These are phyloP conservation scores for Rosa rugosa DNA, from an alignment of 306 rosid species.

Conservation along the genomic window DNA sequence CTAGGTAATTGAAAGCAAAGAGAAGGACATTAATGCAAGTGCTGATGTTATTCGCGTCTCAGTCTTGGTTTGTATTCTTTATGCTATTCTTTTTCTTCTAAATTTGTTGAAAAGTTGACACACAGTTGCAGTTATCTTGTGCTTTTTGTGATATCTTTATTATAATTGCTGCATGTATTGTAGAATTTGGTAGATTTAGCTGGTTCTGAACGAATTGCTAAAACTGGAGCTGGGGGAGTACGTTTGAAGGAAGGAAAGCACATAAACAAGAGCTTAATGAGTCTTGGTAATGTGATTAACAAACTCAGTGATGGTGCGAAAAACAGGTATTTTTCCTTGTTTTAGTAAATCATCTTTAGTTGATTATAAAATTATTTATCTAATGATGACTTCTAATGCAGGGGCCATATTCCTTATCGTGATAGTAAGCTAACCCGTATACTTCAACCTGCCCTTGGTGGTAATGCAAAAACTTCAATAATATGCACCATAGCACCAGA, in stretches of 20 bases:
- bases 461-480: slow-evolving; percentile 96
- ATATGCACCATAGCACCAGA: slow-evolving; percentile 95
- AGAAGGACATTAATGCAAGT: slow-evolving; percentile 53
- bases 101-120: slow-evolving; percentile 9
- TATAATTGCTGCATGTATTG: background rate
- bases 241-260: slow-evolving; percentile 95
- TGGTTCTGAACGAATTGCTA: slow-evolving; percentile 96
- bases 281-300: slow-evolving; percentile 91
- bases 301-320: slow-evolving; percentile 87
- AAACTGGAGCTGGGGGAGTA: slow-evolving; percentile 93
- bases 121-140: background rate
- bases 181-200: slow-evolving; percentile 95
- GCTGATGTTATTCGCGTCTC: slow-evolving; percentile 85
- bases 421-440: slow-evolving; percentile 97
- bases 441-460: slow-evolving; percentile 99
- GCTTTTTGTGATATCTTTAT: background rate
- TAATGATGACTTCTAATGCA: slow-evolving; percentile 25
- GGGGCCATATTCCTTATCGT: slow-evolving; percentile 95
- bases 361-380: background rate
- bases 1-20: slow-evolving; percentile 94
- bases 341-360: slow-evolving; percentile 4
- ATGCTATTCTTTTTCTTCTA: slow-evolving; percentile 5
- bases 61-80: slow-evolving; percentile 70
- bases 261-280: slow-evolving; percentile 95
- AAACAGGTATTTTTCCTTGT: slow-evolving; percentile 55